Percentiles rank a stretch among this genome's conserved stretches.
Conservation (phyloP, 139 green algal species). For the Tetratostichococcus sp. region DNA sequence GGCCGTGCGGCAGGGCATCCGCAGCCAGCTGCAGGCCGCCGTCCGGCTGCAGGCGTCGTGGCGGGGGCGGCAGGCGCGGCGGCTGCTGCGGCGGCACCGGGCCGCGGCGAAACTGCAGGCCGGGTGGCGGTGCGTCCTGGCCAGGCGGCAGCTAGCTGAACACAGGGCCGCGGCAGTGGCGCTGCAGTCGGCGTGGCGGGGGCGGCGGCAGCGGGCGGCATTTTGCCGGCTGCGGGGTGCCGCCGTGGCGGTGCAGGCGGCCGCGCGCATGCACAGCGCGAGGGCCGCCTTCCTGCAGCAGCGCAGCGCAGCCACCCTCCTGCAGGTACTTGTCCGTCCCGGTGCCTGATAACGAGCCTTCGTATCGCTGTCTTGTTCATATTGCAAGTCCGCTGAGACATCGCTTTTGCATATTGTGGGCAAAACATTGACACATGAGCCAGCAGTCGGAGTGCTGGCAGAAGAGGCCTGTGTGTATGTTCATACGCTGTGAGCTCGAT, state of each 20-base stretch:
- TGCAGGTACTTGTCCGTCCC: too few relatives aligned
- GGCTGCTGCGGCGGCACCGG: background rate
- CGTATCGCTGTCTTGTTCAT: too few relatives aligned
- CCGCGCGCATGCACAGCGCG: background rate
- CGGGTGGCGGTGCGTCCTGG: conserved; percentile 6
- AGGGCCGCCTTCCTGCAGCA: background rate
- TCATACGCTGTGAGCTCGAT: too few relatives aligned
- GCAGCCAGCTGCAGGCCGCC: too few relatives aligned
- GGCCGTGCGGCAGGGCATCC: background rate
- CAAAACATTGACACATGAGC: too few relatives aligned
- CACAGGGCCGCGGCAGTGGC: conserved; percentile 12
- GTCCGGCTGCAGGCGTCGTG: background rate
- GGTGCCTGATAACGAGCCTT: too few relatives aligned
- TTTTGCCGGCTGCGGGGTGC: background rate
- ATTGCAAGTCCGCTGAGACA: too few relatives aligned
- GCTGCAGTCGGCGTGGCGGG: conserved; percentile 8
- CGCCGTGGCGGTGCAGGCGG: background rate
- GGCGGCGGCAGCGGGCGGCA: background rate
- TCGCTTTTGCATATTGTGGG: too few relatives aligned
- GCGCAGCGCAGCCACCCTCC: background rate
- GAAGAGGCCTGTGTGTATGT: too few relatives aligned
- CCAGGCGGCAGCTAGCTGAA: conserved; percentile 16
- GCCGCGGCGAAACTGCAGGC: conserved; percentile 11
- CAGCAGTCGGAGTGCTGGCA: too few relatives aligned
- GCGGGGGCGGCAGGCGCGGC: background rate